Conservation (phyloP, 345 rosid species). For the Pugionium dolabratum region DNA sequence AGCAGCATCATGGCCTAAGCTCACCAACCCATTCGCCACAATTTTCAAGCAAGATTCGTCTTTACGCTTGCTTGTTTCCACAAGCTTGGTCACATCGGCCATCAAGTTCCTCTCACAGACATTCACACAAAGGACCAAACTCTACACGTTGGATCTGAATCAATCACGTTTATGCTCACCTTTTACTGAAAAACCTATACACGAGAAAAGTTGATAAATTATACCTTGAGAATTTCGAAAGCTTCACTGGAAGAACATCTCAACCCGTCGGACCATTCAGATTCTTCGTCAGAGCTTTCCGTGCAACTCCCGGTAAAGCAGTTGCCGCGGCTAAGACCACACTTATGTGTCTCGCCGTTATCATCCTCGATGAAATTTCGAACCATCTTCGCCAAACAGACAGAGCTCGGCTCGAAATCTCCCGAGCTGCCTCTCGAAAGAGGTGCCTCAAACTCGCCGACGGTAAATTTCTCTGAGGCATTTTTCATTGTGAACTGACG, state of each 20-base stretch:
- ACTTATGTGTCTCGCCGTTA: conserved; percentile 43
- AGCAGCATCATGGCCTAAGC: conserved; percentile 73
- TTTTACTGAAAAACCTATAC: neutral
- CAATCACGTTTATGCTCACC: neutral
- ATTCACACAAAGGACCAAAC: conserved; percentile 59
- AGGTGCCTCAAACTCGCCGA: conserved; percentile 36
- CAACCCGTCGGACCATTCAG: conserved; percentile 46
- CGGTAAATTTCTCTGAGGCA: conserved; percentile 44
- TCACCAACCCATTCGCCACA: conserved; percentile 54
- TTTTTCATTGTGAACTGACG: conserved; percentile 62
- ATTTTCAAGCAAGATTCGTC: conserved; percentile 56
- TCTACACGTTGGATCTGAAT: conserved; percentile 39
- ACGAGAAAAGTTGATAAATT: neutral
- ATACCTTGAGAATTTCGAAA: conserved; percentile 68
- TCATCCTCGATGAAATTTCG: conserved; percentile 68
- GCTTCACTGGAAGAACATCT: conserved; percentile 49
- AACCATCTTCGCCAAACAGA: conserved; percentile 76
- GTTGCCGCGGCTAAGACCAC: conserved; percentile 59
- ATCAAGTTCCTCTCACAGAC: conserved; percentile 59
- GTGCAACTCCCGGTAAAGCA: conserved; percentile 60
- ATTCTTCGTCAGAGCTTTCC: conserved; percentile 79
- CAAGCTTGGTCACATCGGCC: conserved; percentile 64
- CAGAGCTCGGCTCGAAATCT: conserved; percentile 81
- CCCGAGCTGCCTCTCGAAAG: conserved; percentile 45
- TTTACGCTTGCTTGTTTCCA: conserved; percentile 67